phyloP scores from a whole-genome alignment of 192 early-diverging fungal genomes.

The Thamnidium elegans region DNA sequence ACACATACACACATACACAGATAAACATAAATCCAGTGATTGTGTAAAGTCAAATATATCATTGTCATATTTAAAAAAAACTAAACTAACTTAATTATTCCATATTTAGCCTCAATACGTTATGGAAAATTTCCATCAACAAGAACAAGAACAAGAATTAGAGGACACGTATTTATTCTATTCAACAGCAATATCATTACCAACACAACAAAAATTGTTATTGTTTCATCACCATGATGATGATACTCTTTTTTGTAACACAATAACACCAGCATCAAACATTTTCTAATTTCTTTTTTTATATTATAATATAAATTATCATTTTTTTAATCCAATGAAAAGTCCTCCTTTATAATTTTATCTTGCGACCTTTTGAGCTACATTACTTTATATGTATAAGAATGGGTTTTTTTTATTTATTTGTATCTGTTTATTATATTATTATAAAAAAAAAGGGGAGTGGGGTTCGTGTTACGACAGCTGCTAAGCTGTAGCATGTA shows the following conservation, averaged over 20 bases:
- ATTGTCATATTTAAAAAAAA: background rate
- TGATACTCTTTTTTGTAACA: no score
- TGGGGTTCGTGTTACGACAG: background rate
- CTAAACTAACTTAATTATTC: background rate
- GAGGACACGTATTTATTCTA: background rate
- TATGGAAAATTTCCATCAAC: background rate
- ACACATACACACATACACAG: no score
- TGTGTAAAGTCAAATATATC: slow-evolving; percentile 1
- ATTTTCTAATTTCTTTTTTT: background rate
- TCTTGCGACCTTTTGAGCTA: background rate
- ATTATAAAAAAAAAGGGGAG: background rate
- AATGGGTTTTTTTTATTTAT: slow-evolving; percentile 1
- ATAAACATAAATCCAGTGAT: slow-evolving; percentile 8
- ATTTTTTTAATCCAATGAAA: background rate
- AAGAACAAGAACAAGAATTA: background rate
- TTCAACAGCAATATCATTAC: background rate
- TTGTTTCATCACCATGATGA: no score
- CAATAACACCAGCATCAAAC: slow-evolving; percentile 8
- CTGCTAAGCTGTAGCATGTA: background rate
- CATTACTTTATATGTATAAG: background rate
- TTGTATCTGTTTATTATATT: background rate
- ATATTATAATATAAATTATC: background rate
- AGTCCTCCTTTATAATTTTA: background rate
- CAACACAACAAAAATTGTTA: no score
- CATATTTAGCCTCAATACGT: background rate